These are phyloP conservation scores for Cyclostephanos invisitatus DNA, from an alignment of 108 stramenopile genomes.

Conservation along the genomic window DNA sequence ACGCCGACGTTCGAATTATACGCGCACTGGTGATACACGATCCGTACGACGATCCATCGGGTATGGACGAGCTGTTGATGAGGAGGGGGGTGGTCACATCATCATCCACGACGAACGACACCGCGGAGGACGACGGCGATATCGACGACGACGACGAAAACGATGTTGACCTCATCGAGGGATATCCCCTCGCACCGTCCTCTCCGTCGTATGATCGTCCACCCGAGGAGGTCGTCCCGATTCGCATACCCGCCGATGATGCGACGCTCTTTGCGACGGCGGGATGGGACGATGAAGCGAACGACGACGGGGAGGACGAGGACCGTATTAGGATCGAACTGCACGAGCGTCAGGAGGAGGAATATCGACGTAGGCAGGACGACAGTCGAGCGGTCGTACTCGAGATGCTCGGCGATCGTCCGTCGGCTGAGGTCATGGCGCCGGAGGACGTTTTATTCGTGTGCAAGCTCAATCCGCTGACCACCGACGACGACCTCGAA, in stretches of 20 bases:
- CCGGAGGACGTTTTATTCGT: slow-evolving; percentile 99
- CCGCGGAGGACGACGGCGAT: slow-evolving; percentile 8
- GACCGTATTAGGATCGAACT: slow-evolving; percentile 35
- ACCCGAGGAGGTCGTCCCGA: slow-evolving; percentile 76
- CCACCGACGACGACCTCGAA: slow-evolving; percentile 96
- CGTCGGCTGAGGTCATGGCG: slow-evolving; percentile 81
- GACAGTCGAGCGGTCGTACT: slow-evolving; percentile 90
- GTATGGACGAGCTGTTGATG: slow-evolving; percentile 57
- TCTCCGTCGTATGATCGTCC: slow-evolving; percentile 81
- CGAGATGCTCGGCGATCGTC: slow-evolving; percentile 97
- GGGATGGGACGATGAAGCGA: slow-evolving; percentile 52
- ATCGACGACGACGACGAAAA: slow-evolving; percentile 1
- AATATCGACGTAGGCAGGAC: slow-evolving; percentile 48
- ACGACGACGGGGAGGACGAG: slow-evolving; percentile 51
- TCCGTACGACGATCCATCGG: slow-evolving; percentile 85
- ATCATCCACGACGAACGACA: slow-evolving; percentile 12
- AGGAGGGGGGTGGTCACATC: slow-evolving; percentile 50
- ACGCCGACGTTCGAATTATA: slow-evolving; percentile 92
- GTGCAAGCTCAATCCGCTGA: slow-evolving; percentile 97
- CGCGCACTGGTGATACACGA: slow-evolving; percentile 92
- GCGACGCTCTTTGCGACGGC: slow-evolving; percentile 46
- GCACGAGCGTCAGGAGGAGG: slow-evolving; percentile 72
- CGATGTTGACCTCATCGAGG: slow-evolving; percentile 26
- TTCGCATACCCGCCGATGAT: slow-evolving; percentile 69
- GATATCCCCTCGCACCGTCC: slow-evolving; percentile 41